Percentiles rank a stretch among this genome's conserved stretches.
phyloP scores from a whole-genome alignment of 140 eudicot species.

The Eryngium alpinum region DNA sequence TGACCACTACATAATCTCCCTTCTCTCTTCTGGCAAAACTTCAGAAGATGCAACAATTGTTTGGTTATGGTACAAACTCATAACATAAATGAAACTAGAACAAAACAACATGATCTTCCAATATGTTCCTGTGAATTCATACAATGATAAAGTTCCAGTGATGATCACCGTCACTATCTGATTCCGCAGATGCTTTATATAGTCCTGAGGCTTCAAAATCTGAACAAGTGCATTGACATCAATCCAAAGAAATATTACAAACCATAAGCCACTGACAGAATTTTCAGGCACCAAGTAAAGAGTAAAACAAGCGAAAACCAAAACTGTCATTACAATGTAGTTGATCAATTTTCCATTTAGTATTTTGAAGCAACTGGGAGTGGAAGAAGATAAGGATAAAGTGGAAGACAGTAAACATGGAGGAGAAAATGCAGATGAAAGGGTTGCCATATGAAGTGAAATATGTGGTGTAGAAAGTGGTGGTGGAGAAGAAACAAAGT shows the following conservation, averaged over 20 bases:
- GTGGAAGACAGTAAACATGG: slow-evolving; percentile 19
- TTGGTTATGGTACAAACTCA: neutral
- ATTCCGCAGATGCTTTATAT: slow-evolving; percentile 9
- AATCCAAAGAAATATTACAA: slow-evolving; percentile 31
- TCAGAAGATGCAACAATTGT: neutral
- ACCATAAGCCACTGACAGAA: slow-evolving; percentile 24
- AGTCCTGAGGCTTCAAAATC: slow-evolving; percentile 23
- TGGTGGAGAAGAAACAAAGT: slow-evolving; percentile 15
- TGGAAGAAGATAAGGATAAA: slow-evolving; percentile 19
- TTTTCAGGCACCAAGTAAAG: slow-evolving; percentile 21
- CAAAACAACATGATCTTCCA: slow-evolving; percentile 26
- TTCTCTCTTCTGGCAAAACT: neutral
- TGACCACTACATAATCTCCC: no score
- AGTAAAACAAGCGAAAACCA: neutral
- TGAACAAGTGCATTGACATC: slow-evolving; percentile 24
- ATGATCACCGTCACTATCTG: slow-evolving; percentile 24
- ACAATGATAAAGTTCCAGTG: slow-evolving; percentile 16
- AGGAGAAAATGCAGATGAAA: slow-evolving; percentile 1
- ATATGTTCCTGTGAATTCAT: slow-evolving; percentile 15
- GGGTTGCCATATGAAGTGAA: slow-evolving; percentile 6
- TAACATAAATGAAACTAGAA: neutral
- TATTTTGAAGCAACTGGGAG: neutral
- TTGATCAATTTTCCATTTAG: slow-evolving; percentile 11
- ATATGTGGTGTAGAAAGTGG: slow-evolving; percentile 13
- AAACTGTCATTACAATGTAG: slow-evolving; percentile 14